phyloP scores from a whole-genome alignment of 2,329 filamentous ascomycete genomes.

The Onygena corvina region DNA sequence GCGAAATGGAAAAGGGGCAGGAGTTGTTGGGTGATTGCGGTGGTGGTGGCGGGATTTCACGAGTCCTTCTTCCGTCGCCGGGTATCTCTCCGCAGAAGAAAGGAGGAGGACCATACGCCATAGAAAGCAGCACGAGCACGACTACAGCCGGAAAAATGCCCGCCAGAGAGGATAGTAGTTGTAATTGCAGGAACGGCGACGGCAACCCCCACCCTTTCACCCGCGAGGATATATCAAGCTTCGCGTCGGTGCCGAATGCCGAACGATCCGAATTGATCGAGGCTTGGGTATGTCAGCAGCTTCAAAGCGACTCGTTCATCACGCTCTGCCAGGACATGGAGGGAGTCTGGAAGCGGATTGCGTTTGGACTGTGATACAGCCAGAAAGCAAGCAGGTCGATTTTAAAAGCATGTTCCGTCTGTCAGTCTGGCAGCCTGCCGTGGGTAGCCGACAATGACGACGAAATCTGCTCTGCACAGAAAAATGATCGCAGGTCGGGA shows the following conservation, averaged over 20 bases:
- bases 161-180: not conserved
- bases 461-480: not conserved
- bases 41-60: not conserved
- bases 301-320: slow-evolving; percentile 33
- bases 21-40: too few relatives aligned
- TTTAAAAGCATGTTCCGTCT: too few relatives aligned
- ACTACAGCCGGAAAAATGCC: not conserved
- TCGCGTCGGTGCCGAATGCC: slow-evolving; percentile 21
- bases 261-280: slow-evolving; percentile 27
- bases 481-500: not conserved
- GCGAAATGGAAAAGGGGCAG: not conserved
- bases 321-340: slow-evolving; percentile 32
- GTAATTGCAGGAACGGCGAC: not conserved
- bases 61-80: not conserved
- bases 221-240: slow-evolving; percentile 23
- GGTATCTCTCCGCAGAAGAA: slow-evolving; percentile 1
- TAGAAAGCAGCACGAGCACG: not conserved
- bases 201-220: not conserved
- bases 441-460: not conserved
- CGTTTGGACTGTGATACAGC: slow-evolving; percentile 22
- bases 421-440: too few relatives aligned
- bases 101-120: not conserved
- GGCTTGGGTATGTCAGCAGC: slow-evolving; percentile 32
- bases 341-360: slow-evolving; percentile 30
- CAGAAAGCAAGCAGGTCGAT: not conserved